Percentiles rank a stretch among this genome's conserved stretches.
These are phyloP conservation scores for Petunia axillaris DNA, from an alignment of 257 asterid species.

Conservation along the genomic window DNA sequence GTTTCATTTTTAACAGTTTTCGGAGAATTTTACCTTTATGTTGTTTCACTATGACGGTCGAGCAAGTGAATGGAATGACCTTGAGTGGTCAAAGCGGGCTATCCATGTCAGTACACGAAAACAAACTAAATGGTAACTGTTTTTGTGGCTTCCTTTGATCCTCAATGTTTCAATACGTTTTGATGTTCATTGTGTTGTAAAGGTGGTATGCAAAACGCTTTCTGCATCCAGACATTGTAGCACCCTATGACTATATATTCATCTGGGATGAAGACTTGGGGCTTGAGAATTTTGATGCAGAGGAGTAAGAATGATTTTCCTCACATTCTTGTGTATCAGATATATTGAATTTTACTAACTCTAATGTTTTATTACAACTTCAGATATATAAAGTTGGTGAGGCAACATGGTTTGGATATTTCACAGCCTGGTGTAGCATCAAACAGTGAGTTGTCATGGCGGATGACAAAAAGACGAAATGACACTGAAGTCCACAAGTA, in stretches of 20 bases:
- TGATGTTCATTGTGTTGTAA: constrained; percentile 11
- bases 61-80: constrained; percentile 87
- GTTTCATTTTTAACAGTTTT: constrained; percentile 59
- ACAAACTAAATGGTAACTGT: constrained; percentile 82
- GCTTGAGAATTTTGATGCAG: constrained; percentile 74
- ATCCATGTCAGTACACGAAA: constrained; percentile 72
- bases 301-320: constrained; percentile 56
- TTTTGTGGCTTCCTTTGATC: neutral
- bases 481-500: constrained; percentile 91
- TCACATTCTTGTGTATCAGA: constrained; percentile 2
- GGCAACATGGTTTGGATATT: constrained; percentile 74
- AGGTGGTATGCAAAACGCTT: constrained; percentile 98
- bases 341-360: constrained; percentile 12
- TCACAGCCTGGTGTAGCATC: constrained; percentile 94
- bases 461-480: constrained; percentile 70
- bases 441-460: constrained; percentile 80
- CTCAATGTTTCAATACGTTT: neutral
- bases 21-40: constrained; percentile 79
- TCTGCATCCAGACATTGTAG: constrained; percentile 85
- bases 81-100: constrained; percentile 90
- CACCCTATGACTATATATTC: constrained; percentile 79
- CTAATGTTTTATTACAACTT: constrained; percentile 12
- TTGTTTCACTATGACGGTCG: constrained; percentile 92
- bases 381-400: constrained; percentile 76
- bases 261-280: constrained; percentile 96